These are phyloP conservation scores for Tylopilus plumbeoviolaceoides DNA, from an alignment of 768 basidiomycete species.

Conservation along the genomic window DNA sequence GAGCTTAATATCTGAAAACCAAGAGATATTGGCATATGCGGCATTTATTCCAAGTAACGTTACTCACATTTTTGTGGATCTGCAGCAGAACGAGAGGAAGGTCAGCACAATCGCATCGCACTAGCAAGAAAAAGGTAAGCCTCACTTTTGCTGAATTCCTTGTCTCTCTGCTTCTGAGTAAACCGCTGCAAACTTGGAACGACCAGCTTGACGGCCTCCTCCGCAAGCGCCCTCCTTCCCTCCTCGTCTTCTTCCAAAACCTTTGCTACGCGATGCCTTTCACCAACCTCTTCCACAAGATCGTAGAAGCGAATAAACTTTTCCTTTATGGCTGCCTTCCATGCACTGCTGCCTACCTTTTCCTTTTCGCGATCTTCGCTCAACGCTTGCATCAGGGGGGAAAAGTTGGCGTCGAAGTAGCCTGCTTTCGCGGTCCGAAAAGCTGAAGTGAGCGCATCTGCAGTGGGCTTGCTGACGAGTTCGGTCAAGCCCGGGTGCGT, in stretches of 20 bases:
- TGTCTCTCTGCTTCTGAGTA: slow-evolving; percentile 69
- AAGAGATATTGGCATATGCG: slow-evolving; percentile 10
- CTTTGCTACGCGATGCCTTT: slow-evolving; percentile 64
- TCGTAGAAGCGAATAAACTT: slow-evolving; percentile 82
- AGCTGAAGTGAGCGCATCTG: slow-evolving; percentile 60
- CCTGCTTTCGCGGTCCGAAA: slow-evolving; percentile 79
- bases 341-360: slow-evolving; percentile 40
- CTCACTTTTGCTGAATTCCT: slow-evolving; percentile 81
- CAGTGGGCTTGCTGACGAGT: slow-evolving; percentile 57
- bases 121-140: slow-evolving; percentile 17
- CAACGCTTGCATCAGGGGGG: slow-evolving; percentile 64
- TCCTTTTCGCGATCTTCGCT: slow-evolving; percentile 44
- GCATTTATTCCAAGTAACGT: neutral
- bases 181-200: slow-evolving; percentile 73
- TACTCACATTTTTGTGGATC: slow-evolving; percentile 53
- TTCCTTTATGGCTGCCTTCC: slow-evolving; percentile 68
- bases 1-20: slow-evolving; percentile 66
- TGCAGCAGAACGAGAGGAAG: slow-evolving; percentile 11
- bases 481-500: slow-evolving; percentile 41
- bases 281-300: slow-evolving; percentile 71
- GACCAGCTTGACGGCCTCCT: slow-evolving; percentile 75
- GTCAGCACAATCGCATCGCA: slow-evolving; percentile 3
- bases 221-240: slow-evolving; percentile 53
- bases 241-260: slow-evolving; percentile 70
- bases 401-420: slow-evolving; percentile 82